A percentile compares a stretch with the other conserved stretches of the same genome.
Conservation (phyloP, 2,329 filamentous ascomycete species). For the Nothophaeocryptopus gaeumannii region DNA sequence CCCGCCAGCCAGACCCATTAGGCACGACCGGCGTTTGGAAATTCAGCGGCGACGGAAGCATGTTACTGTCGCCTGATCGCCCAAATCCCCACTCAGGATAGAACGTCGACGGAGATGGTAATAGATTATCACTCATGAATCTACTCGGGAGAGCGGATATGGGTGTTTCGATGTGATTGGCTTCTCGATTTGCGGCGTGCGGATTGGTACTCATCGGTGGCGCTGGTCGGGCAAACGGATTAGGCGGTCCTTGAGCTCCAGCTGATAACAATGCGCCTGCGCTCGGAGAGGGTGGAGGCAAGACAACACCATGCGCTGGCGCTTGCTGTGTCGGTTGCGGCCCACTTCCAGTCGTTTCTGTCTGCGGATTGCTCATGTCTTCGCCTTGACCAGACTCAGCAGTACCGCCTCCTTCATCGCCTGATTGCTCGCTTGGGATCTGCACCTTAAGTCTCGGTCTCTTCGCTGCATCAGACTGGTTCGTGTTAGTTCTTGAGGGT, state of each 20-base stretch:
- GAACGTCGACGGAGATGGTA: constrained; percentile 88
- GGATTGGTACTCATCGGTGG: constrained; percentile 62
- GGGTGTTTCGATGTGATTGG: constrained; percentile 67
- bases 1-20: constrained; percentile 44
- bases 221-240: constrained; percentile 86
- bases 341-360: constrained; percentile 29
- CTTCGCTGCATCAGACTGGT: constrained; percentile 60
- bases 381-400: constrained; percentile 63
- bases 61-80: constrained; percentile 59
- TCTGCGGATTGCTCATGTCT: constrained; percentile 53
- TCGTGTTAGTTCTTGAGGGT: constrained; percentile 74
- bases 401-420: constrained; percentile 64
- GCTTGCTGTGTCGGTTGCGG: constrained; percentile 43
- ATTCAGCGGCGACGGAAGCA: constrained; percentile 85
- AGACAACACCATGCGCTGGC: constrained; percentile 62
- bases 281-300: constrained; percentile 90
- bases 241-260: constrained; percentile 86
- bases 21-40: constrained; percentile 75
- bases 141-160: constrained; percentile 91
- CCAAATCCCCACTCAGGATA: constrained; percentile 87
- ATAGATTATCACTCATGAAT: constrained; percentile 81
- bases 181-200: constrained; percentile 36
- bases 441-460: constrained; percentile 87
- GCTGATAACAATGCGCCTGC: constrained; percentile 82
- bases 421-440: constrained; percentile 84